These are phyloP conservation scores for Voacanga thouarsii DNA, from an alignment of 257 asterid species.

Conservation along the genomic window DNA sequence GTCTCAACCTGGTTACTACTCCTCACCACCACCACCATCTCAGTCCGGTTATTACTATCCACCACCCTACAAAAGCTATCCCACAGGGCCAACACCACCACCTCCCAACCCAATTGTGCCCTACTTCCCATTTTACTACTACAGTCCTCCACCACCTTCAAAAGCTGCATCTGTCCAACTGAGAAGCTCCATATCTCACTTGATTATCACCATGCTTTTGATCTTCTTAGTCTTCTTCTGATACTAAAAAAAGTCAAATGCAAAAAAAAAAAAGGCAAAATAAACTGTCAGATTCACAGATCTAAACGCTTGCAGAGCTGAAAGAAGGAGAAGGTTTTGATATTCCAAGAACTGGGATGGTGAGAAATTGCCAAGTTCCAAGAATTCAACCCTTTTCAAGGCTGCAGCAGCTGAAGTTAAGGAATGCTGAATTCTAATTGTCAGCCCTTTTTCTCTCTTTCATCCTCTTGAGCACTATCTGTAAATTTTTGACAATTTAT, in stretches of 20 bases:
- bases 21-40: conserved; percentile 47
- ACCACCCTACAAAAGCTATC: conserved; percentile 33
- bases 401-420: background rate
- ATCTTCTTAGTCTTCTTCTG: conserved; percentile 19
- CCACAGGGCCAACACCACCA: conserved; percentile 67
- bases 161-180: conserved; percentile 19
- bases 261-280: conserved; percentile 21
- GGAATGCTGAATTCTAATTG: conserved; percentile 4
- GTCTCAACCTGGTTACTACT: conserved; percentile 25
- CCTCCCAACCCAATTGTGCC: conserved; percentile 95
- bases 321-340: conserved; percentile 5
- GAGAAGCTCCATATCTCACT: conserved; percentile 18
- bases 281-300: conserved; percentile 60
- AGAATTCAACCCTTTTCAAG: conserved; percentile 7
- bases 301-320: conserved; percentile 35
- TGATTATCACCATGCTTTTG: conserved; percentile 20
- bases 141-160: conserved; percentile 57
- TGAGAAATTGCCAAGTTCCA: background rate
- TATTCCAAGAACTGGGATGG: background rate
- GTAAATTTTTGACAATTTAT: conserved; percentile 42
- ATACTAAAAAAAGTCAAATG: background rate
- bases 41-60: conserved; percentile 41
- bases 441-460: conserved; percentile 15
- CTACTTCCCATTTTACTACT: conserved; percentile 71
- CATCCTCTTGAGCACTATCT: conserved; percentile 28